These are phyloP conservation scores for Chlorella variabilis DNA, from an alignment of 163 green algal species.

Conservation along the genomic window DNA sequence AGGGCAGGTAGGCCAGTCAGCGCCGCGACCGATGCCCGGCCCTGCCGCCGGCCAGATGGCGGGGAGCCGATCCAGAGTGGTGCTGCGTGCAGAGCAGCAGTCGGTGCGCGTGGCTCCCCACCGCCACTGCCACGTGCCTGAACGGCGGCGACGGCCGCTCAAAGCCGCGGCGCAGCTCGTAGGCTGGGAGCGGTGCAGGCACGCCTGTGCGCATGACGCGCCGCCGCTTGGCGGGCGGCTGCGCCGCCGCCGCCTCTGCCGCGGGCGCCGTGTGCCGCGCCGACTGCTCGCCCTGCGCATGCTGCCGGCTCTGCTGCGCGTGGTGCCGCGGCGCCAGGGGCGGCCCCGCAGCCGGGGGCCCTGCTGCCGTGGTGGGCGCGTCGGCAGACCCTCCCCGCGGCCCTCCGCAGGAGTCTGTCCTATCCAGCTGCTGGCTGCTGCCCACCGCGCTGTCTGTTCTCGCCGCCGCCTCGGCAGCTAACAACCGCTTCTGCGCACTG, in stretches of 20 bases:
- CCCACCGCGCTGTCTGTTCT: constrained; percentile 25
- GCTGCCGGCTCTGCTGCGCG: background rate
- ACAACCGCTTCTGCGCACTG: constrained; percentile 23
- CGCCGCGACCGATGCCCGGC: no score
- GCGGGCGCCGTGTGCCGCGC: background rate
- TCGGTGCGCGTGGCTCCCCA: no score
- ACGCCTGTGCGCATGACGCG: background rate
- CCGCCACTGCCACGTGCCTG: background rate
- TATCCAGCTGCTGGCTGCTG: constrained; percentile 36
- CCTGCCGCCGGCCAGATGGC: no score
- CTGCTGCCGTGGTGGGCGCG: background rate
- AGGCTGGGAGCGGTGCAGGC: background rate
- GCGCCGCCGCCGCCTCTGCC: background rate
- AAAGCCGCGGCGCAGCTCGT: constrained; percentile 21
- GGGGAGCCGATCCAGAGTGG: no score
- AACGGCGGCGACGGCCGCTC: constrained; percentile 28
- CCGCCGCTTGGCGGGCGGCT: constrained; percentile 21
- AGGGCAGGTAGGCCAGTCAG: no score
- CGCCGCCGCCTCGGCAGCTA: constrained; percentile 7
- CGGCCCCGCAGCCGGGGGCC: background rate
- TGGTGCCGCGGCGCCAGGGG: background rate
- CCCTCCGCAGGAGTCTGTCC: constrained; percentile 26
- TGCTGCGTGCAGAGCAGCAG: no score
- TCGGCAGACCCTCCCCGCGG: constrained; percentile 2
- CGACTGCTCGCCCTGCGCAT: background rate